Percentiles rank a stretch among this genome's conserved stretches.
Conservation (phyloP, 441 rosid genomes). For the Adansonia gregorii region DNA sequence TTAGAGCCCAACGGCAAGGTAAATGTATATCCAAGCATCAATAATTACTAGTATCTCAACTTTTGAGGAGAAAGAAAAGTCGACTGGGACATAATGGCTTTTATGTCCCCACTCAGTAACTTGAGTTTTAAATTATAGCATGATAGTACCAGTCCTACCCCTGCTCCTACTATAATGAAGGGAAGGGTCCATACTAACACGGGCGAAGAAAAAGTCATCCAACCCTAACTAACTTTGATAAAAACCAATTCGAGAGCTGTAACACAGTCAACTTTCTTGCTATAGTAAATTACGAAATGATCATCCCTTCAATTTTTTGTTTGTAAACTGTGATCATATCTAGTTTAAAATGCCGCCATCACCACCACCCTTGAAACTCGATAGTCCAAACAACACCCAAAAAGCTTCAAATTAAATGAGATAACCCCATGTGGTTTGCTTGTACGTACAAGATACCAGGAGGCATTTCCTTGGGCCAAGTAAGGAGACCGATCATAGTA, state of each 20-base stretch:
- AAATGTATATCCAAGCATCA: conserved; percentile 18
- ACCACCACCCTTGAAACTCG: conserved; percentile 21
- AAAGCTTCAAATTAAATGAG: conserved; percentile 22
- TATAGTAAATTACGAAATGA: background rate
- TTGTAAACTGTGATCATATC: background rate
- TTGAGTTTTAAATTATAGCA: conserved; percentile 11
- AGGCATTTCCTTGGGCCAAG: conserved; percentile 24
- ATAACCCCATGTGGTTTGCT: conserved; percentile 29
- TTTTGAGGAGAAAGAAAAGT: conserved; percentile 22
- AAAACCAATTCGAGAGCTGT: background rate
- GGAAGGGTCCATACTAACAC: conserved; percentile 26
- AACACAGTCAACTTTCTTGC: background rate
- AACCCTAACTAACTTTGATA: background rate
- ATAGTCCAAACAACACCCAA: conserved; percentile 20
- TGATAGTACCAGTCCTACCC: background rate
- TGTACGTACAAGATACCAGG: background rate
- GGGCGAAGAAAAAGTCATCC: conserved; percentile 8
- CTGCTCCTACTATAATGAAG: background rate
- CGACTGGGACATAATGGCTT: conserved; percentile 13
- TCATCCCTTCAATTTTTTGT: background rate
- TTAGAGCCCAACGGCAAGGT: conserved; percentile 17
- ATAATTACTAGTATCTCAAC: conserved; percentile 24
- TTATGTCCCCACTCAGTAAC: conserved; percentile 34
- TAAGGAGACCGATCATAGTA: conserved; percentile 2
- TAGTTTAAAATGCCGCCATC: conserved; percentile 26